Percentiles rank a stretch among this genome's conserved stretches.
phyloP scores from a whole-genome alignment of 2,329 filamentous ascomycete genomes.

The Ceratocystis albifundus region DNA sequence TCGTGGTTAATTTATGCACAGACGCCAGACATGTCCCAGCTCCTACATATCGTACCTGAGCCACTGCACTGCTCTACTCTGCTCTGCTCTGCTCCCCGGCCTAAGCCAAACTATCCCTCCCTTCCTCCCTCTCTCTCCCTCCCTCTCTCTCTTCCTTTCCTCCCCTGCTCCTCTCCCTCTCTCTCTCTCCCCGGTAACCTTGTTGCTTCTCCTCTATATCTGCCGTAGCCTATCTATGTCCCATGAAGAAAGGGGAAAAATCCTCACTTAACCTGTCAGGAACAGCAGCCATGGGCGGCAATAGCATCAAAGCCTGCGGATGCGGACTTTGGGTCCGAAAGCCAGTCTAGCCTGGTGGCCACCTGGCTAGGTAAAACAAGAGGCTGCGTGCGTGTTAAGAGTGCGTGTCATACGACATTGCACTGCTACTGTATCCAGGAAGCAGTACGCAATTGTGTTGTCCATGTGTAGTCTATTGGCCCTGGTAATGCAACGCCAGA shows the following conservation, averaged over 20 bases:
- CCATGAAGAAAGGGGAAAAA: not conserved
- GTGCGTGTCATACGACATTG: conserved; percentile 10
- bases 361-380: not conserved
- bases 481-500: not conserved
- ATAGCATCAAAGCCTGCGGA: too few species aligned
- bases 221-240: not conserved
- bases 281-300: not conserved
- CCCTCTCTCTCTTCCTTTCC: not conserved
- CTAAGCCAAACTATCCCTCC: not conserved
- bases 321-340: not conserved
- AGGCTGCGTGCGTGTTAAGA: conserved; percentile 5
- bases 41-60: not conserved
- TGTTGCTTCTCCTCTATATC: not conserved
- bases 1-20: not conserved
- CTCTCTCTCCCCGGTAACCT: not conserved
- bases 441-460: conserved; percentile 4
- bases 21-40: not conserved
- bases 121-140: not conserved
- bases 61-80: too few species aligned
- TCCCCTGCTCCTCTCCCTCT: too few species aligned
- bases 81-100: too few species aligned
- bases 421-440: conserved; percentile 4
- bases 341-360: too few species aligned
- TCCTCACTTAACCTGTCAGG: not conserved
- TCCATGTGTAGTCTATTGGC: not conserved